phyloP scores from a whole-genome alignment of 75 land plant species.

The Larix kaempferi region DNA sequence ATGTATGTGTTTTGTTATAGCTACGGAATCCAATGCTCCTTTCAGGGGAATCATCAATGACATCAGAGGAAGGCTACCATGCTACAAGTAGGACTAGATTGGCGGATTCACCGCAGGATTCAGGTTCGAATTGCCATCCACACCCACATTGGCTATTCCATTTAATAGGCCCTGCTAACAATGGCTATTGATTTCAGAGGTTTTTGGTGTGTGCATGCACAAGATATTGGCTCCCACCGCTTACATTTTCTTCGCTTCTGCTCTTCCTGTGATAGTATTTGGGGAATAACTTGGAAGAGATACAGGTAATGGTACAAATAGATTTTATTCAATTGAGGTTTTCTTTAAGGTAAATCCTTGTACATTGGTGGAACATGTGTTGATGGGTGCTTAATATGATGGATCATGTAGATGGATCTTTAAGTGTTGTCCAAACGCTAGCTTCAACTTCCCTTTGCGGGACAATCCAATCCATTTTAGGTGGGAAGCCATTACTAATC shows the following conservation, averaged over 20 bases:
- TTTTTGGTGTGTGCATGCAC: neutral
- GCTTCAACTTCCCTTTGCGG: constrained; percentile 90
- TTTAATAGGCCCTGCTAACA: no score
- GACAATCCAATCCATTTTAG: constrained; percentile 69
- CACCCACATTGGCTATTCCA: no score
- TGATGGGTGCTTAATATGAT: neutral
- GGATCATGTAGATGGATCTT: constrained; percentile 46
- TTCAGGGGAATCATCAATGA: constrained; percentile 65
- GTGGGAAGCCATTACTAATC: constrained; percentile 85
- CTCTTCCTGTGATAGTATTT: constrained; percentile 92
- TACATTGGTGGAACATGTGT: no score
- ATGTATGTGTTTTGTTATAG: no score
- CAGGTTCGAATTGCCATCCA: constrained; percentile 29
- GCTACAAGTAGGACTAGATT: constrained; percentile 82
- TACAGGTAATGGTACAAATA: constrained; percentile 43
- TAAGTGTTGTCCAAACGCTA: constrained; percentile 77
- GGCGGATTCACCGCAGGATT: constrained; percentile 61
- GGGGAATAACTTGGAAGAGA: constrained; percentile 88
- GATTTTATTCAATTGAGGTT: no score
- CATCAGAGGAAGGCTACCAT: constrained; percentile 61
- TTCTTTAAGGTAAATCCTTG: no score
- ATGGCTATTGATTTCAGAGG: no score
- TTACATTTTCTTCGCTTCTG: constrained; percentile 95
- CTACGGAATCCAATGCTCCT: constrained; percentile 16
- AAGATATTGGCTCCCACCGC: constrained; percentile 91